These are phyloP conservation scores for Penicillium paradoxum DNA, from an alignment of 495 filamentous ascomycete genomes.

Conservation along the genomic window DNA sequence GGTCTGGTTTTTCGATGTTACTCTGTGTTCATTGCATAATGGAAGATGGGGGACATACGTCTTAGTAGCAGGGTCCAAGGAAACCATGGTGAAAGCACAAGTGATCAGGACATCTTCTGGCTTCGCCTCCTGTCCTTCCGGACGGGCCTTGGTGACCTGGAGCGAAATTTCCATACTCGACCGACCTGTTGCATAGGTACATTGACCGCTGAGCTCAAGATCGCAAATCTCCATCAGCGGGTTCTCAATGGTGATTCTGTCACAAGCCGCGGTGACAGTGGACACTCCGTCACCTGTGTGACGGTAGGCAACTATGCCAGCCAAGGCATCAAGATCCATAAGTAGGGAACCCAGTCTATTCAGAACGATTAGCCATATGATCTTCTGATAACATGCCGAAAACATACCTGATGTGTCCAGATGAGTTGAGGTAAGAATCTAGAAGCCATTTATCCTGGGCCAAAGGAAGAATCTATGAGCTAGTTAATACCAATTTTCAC, in stretches of 20 bases:
- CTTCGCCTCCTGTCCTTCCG: conserved; percentile 52
- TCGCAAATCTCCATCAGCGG: conserved; percentile 76
- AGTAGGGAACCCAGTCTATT: conserved; percentile 61
- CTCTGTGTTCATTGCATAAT: not conserved
- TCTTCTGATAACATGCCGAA: not conserved
- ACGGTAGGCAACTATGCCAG: conserved; percentile 75
- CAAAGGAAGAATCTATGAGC: conserved; percentile 55
- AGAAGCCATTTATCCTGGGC: conserved; percentile 66
- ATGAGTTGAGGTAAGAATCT: conserved; percentile 64
- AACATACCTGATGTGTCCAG: conserved; percentile 55
- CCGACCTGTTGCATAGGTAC: conserved; percentile 74
- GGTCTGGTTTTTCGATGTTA: conserved; percentile 36
- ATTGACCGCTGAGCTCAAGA: conserved; percentile 72
- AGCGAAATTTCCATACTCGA: conserved; percentile 78
- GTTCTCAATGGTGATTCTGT: conserved; percentile 71
- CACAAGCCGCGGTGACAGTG: conserved; percentile 76
- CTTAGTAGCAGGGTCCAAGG: conserved; percentile 68
- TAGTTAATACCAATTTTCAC: conserved; percentile 7
- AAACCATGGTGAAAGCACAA: conserved; percentile 83
- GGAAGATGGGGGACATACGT: conserved; percentile 39
- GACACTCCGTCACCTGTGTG: conserved; percentile 74
- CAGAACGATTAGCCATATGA: conserved; percentile 1
- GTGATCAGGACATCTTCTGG: conserved; percentile 69
- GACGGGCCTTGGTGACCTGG: conserved; percentile 62
- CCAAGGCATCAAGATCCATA: conserved; percentile 79